Base-by-base conservation (phyloP, 805 yeast genomes). In the Nakazawaea ishiwadae region DNA sequence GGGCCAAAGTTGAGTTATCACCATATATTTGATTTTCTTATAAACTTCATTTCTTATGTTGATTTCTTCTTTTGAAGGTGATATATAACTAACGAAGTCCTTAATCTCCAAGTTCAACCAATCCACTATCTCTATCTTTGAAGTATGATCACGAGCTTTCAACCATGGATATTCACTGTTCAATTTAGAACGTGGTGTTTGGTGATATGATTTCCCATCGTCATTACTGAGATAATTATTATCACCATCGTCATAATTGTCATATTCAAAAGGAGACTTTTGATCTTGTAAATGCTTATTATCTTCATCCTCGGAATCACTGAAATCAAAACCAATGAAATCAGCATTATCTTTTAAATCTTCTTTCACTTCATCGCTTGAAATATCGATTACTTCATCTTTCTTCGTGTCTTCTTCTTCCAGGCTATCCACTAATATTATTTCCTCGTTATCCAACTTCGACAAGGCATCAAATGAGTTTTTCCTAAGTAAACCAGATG, bases 21-120 rank as follows among this genome's bases (percentile, higher is more conserved):
- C 68, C 39, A 76, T 70, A 5, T 59, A 55, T 47, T 82, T 77
- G 24, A 93, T 63, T 39, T 75, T 69, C 28, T 67, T 60, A 20
- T 91, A 82, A 2, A 86, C 80, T 4, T 59, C 59, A 49, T 85
- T 83, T 55, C 98, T 76, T 4, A 73, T 63, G 32, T 65, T 58
- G 44, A 85, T 83, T 52, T 91, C 98, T 12, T 68, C 75, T 31
- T 69, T 74, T 1, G 91, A 79, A 1, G 98, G 98, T 1, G 96
- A 84, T 19, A 90, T 79, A 59, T 89, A 91, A 35, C 78, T 75
- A 21, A 85, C 83, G 58, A 88, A 91, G 55, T 88, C 96, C 48
- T 74, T 75, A 48, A 91, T 85, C 58, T 91, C 98, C 60, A 74
- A 68, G 3, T 93, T 84, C 17, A 91, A 69, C 93, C 96, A 88